Evolutionary conservation across 495 filamentous ascomycete species (phyloP).

Genomic region (Aspergillus hancockii): DNA sequence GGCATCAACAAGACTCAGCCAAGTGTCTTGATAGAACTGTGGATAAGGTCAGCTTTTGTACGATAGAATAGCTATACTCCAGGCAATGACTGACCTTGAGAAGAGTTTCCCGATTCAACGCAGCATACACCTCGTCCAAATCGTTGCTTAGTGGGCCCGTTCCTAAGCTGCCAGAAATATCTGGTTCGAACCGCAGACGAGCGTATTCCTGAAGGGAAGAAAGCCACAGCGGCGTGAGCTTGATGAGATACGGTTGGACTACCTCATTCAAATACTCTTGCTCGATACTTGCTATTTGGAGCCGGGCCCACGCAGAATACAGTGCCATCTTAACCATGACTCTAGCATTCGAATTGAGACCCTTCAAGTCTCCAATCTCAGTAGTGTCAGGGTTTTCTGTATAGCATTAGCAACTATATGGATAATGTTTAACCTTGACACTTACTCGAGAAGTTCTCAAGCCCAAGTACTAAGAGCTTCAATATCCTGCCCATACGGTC

Average conservation of each 20-base stretch:
- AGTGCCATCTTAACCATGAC: constrained; percentile 98
- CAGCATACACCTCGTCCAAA: constrained; percentile 88
- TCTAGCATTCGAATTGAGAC: constrained; percentile 91
- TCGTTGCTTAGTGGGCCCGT: constrained; percentile 68
- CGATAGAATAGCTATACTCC: background rate
- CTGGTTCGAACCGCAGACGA: constrained; percentile 89
- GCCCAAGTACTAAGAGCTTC: constrained; percentile 84
- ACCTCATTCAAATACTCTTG: constrained; percentile 88
- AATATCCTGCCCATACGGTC: constrained; percentile 97
- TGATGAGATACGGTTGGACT: constrained; percentile 85
- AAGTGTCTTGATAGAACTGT: constrained; percentile 94
- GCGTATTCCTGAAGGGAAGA: constrained; percentile 93
- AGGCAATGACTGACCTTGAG: constrained; percentile 55
- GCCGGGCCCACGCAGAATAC: constrained; percentile 97
- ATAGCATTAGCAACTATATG: constrained; percentile 14
- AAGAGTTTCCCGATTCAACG: constrained; percentile 89
- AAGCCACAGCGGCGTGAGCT: constrained; percentile 89
- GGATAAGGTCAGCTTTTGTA: constrained; percentile 24
- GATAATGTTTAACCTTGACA: background rate
- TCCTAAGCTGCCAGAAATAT: constrained; percentile 86
- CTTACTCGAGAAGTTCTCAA: constrained; percentile 85
- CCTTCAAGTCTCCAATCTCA: constrained; percentile 89
- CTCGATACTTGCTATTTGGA: constrained; percentile 94
- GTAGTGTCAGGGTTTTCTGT: constrained; percentile 71
- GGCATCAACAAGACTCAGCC: constrained; percentile 94